Evolutionary conservation across 345 rosid genomes (phyloP), one percentile per base, ranked within the genome.

Genomic region (Excoecaria agallocha): DNA sequence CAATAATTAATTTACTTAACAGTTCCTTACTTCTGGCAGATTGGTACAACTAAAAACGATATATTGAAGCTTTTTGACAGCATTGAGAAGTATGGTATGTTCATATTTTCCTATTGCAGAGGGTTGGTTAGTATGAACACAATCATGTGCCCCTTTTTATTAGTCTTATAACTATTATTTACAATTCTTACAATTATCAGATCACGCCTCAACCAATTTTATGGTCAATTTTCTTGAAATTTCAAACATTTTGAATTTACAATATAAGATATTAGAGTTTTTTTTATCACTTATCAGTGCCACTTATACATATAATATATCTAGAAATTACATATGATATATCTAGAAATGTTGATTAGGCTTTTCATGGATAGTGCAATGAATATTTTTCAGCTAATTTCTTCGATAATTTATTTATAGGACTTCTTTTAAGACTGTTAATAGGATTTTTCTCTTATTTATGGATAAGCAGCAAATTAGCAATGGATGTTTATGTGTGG

Each of bases 21-120:
- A 50, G 60, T 64, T 69, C 38, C 25, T 73, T 76, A 37, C 45
- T 50, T 11, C 71, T 82, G 80, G 79, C 86, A 96, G 99, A 86
- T 96, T 74, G 85, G 74, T 58, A 73, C 89, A 6, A 75, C 91
- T 75, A 90, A 87, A 80, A 91, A 67, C 65, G 91, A 87, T 72
- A 85, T 91, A 82, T 52, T 82, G 87, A 93, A 96, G 87, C 93
- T 96, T 76, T 91, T 89, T 80, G 98, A 93, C 83, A 83, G 87
- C 72, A 85, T 91, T 64, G 85, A 91, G 79, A 90, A 88, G 81
- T 95, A 91, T 82, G 96, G 98, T 96, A 87, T 35, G 87, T 52
- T 52, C 37, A n/a, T 76, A 22, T 22, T 12, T 60, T 56, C 64
- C 3, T 25, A 24, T 30, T 30, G 3, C n/a, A 41, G 12, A 56